These are phyloP conservation scores for Auricularia sp. DNA, from an alignment of 768 basidiomycete genomes.

Conservation along the genomic window DNA sequence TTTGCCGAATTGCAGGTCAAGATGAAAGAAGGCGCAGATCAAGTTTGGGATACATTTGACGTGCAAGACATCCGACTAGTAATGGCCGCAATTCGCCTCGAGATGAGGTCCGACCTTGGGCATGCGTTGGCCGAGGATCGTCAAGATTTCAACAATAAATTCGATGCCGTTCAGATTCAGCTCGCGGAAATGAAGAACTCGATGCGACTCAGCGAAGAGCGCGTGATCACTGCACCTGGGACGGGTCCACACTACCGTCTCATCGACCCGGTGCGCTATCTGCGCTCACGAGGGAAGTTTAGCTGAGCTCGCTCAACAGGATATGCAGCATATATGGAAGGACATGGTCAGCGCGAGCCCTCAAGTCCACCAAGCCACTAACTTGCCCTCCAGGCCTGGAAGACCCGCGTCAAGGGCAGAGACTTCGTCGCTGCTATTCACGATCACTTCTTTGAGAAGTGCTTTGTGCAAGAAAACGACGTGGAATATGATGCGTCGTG, in stretches of 20 bases:
- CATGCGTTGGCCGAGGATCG: background rate
- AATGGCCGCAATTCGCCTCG: background rate
- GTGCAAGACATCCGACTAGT: background rate
- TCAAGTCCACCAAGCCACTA: too few species aligned
- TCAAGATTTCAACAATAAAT: background rate
- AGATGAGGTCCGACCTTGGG: background rate
- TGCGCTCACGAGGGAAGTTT: too few species aligned
- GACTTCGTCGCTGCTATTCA: constrained; percentile 21
- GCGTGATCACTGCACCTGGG: constrained; percentile 14
- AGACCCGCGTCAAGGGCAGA: constrained; percentile 20
- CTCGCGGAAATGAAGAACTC: constrained; percentile 6
- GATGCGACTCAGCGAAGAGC: constrained; percentile 16
- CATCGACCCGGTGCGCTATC: constrained; percentile 12
- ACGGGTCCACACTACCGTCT: constrained; percentile 19
- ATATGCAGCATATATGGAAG: constrained; percentile 15
- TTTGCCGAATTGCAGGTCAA: background rate
- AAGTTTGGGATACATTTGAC: background rate
- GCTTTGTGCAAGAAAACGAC: constrained; percentile 4
- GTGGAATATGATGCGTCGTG: background rate
- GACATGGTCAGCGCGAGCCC: constrained; percentile 16
- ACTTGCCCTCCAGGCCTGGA: constrained; percentile 16
- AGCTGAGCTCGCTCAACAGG: background rate
- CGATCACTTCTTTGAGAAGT: constrained; percentile 22
- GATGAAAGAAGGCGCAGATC: background rate
- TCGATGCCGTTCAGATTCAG: background rate